phyloP scores from a whole-genome alignment of 768 basidiomycete species.

The Butyriboletus loyo region DNA sequence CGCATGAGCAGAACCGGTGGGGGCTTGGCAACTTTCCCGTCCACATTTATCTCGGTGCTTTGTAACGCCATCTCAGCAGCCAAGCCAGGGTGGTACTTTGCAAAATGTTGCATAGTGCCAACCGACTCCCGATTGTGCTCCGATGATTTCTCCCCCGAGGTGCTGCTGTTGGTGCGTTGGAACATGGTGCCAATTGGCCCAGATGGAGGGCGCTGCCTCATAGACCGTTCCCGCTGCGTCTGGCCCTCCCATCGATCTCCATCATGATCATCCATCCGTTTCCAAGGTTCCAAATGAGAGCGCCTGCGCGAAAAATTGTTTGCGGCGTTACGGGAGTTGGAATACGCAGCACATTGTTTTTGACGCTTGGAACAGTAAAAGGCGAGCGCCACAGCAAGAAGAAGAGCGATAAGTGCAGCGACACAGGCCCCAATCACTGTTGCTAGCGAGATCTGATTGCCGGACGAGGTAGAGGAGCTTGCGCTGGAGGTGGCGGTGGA shows the following conservation, averaged over 20 bases:
- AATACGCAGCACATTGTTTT: slow-evolving; percentile 17
- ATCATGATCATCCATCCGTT: slow-evolving; percentile 52
- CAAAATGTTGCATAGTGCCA: slow-evolving; percentile 43
- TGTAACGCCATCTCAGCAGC: slow-evolving; percentile 50
- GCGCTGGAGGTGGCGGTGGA: slow-evolving; percentile 5
- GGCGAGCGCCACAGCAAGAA: slow-evolving; percentile 47
- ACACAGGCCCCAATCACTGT: slow-evolving; percentile 65
- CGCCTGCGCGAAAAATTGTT: slow-evolving; percentile 45
- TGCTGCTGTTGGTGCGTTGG: slow-evolving; percentile 52
- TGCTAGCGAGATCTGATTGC: slow-evolving; percentile 31
- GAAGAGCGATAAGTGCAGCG: slow-evolving; percentile 53
- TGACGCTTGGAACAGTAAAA: slow-evolving; percentile 51
- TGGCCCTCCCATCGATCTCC: slow-evolving; percentile 48
- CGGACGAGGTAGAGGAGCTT: slow-evolving; percentile 11
- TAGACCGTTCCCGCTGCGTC: slow-evolving; percentile 33
- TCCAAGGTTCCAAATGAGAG: slow-evolving; percentile 49
- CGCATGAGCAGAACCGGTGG: slow-evolving; percentile 43
- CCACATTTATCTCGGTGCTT: slow-evolving; percentile 20
- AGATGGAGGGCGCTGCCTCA: slow-evolving; percentile 38
- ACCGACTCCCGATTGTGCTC: slow-evolving; percentile 35
- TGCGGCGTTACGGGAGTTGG: slow-evolving; percentile 38
- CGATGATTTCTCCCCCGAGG: slow-evolving; percentile 45
- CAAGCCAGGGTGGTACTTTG: slow-evolving; percentile 55
- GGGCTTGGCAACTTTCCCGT: slow-evolving; percentile 17
- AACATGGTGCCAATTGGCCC: slow-evolving; percentile 60